phyloP scores from a whole-genome alignment of 2,329 filamentous ascomycete species.

The Clarireedia monteithiana region DNA sequence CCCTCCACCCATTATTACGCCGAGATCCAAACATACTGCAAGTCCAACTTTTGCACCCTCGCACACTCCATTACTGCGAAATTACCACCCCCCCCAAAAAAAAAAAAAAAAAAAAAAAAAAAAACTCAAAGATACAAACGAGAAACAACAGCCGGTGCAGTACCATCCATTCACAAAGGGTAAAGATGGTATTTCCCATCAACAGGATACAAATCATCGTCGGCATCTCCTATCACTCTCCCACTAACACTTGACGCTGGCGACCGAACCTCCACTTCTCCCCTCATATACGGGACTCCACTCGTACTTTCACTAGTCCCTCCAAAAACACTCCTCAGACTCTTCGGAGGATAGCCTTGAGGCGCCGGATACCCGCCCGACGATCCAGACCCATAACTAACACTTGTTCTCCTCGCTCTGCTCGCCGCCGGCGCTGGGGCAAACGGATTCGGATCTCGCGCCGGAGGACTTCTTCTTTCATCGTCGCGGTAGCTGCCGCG shows the following conservation, averaged over 20 bases:
- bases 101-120: too few relatives aligned
- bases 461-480: background rate
- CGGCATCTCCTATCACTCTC: background rate
- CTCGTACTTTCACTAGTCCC: background rate
- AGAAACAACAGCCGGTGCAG: background rate
- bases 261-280: background rate
- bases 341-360: background rate
- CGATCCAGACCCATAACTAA: background rate
- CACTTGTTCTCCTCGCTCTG: slow-evolving; percentile 1
- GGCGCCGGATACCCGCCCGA: background rate
- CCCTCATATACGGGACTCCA: slow-evolving; percentile 4
- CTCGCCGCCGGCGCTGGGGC: background rate
- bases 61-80: too few relatives aligned
- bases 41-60: too few relatives aligned
- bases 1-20: background rate
- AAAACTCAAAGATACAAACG: background rate
- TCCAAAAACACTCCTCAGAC: background rate
- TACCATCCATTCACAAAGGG: slow-evolving; percentile 1
- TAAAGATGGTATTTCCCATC: slow-evolving; percentile 25
- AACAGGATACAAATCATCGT: slow-evolving; percentile 9
- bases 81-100: background rate
- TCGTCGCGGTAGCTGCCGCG: background rate
- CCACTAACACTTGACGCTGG: background rate
- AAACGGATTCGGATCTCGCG: background rate
- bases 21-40: too few relatives aligned